Evolutionary conservation across 192 early-diverging fungal species (phyloP).

Genomic region (Spizellomyces sp.): DNA sequence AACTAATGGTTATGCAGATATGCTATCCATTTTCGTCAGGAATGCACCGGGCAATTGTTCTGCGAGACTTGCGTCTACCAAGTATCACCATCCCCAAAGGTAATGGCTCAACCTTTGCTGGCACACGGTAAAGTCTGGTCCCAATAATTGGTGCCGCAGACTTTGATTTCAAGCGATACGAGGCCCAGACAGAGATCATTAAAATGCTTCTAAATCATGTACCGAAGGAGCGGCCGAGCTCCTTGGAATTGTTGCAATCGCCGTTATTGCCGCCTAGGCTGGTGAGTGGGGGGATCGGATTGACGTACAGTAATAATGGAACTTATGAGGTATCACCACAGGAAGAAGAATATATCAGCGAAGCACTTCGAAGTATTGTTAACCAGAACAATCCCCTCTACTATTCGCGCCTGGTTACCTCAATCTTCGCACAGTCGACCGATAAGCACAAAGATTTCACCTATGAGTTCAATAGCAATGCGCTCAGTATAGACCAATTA

Average conservation of each 20-base stretch:
- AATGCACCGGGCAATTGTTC: conserved; percentile 74
- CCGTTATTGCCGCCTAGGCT: conserved; percentile 75
- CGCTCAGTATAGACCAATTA: conserved; percentile 48
- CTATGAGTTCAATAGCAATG: conserved; percentile 73
- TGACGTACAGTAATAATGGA: background rate
- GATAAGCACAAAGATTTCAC: conserved; percentile 89
- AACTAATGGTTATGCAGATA: conserved; percentile 65
- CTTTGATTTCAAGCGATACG: conserved; percentile 64
- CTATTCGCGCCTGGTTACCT: conserved; percentile 76
- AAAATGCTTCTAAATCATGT: conserved; percentile 68
- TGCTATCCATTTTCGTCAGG: conserved; percentile 72
- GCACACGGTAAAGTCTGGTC: background rate
- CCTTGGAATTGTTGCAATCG: conserved; percentile 79
- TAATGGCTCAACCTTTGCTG: conserved; percentile 1
- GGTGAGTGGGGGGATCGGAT: background rate
- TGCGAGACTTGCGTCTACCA: conserved; percentile 72
- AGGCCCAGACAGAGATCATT: conserved; percentile 74
- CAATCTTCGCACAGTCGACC: conserved; percentile 74
- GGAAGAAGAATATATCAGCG: conserved; percentile 87
- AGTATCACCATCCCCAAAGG: conserved; percentile 67
- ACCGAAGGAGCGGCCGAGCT: conserved; percentile 76
- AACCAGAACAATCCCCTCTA: conserved; percentile 84
- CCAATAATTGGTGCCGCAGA: conserved; percentile 31
- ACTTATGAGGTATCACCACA: background rate
- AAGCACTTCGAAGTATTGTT: conserved; percentile 86